Base-by-base conservation (phyloP, 2,329 filamentous ascomycete species). In the Microcyclospora tardicrescens region DNA sequence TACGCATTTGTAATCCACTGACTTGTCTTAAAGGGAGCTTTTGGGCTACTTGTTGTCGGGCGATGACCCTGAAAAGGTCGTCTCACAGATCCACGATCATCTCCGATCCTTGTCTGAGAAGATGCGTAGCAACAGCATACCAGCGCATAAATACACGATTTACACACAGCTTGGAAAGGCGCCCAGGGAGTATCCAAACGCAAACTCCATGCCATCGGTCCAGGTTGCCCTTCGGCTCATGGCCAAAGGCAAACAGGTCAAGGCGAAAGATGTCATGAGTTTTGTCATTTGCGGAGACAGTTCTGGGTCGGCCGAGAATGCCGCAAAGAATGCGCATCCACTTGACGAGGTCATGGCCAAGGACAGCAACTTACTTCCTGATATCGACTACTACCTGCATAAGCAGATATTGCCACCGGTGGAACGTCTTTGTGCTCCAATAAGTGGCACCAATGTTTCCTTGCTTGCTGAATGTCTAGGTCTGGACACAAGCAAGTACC, bases 401-500 rank as follows among this genome's bases (percentile, higher is more conserved):
- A 98, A 98, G 68, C 91, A 98, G 62, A 95, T 98, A 42, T 85
- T 98, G 63, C 91, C 91, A 10, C 91, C 91, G 0, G 91, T 98
- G 16, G 91, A 98, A 65, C 84, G 91, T 71, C 78, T 98, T 15
- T 98, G 91, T 59, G 91, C 89, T 44, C 94, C 93, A 43, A 95
- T 98, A 53, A 76, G 77, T 11, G 91, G 91, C 42, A 98, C 91
- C 2, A 93, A 94, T 46, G 82, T 89, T 6, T 77, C 84, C 2
- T 79, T 87, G 47, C 73, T 98, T 9, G 91, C 91, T 2, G 87
- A 95, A 58, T 93, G 91, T 58, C 75, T 98, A 11, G 91, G 91
- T 2, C 77, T 98, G 16, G 91, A 98, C 60, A 78, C 84, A 16
- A 77, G 77, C 51, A 91, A 91, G 52, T 98, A 96, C 59, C 76